These are phyloP conservation scores for Microbotryum lychnidis-dioicae DNA, from an alignment of 1,284 basidiomycete species.

Conservation along the genomic window DNA sequence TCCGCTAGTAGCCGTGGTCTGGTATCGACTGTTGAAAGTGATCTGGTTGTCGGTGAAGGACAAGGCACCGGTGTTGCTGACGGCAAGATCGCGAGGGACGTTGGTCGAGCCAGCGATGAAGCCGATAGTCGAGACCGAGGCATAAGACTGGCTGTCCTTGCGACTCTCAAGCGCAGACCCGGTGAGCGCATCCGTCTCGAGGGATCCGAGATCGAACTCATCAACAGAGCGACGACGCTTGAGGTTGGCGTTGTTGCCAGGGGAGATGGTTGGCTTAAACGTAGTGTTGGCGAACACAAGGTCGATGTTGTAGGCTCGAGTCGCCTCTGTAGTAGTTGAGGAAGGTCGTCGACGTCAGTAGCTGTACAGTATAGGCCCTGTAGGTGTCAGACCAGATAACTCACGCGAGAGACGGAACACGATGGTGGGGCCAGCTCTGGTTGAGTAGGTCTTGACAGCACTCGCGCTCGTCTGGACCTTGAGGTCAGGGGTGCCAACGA, in stretches of 20 bases:
- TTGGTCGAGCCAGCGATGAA: slow-evolving; percentile 1
- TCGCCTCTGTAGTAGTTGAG: neutral
- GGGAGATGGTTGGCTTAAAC: slow-evolving; percentile 13
- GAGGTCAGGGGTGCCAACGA: slow-evolving; percentile 5
- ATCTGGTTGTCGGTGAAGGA: slow-evolving; percentile 15
- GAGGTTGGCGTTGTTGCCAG: slow-evolving; percentile 10
- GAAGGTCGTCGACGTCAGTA: no score
- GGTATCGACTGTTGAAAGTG: slow-evolving; percentile 15
- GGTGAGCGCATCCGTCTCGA: neutral
- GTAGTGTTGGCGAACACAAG: slow-evolving; percentile 21
- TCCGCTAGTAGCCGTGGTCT: neutral
- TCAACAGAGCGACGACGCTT: neutral
- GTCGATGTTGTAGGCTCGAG: slow-evolving; percentile 16
- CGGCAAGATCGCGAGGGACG: slow-evolving; percentile 19
- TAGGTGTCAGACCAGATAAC: no score
- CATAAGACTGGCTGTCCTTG: neutral
- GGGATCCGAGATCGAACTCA: no score
- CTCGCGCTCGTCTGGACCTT: slow-evolving; percentile 11
- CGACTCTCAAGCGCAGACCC: neutral
- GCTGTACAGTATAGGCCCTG: no score
- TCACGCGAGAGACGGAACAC: slow-evolving; percentile 14
- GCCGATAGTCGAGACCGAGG: slow-evolving; percentile 11
- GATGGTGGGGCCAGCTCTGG: neutral
- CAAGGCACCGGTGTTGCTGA: neutral
- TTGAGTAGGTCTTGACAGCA: neutral